Percentiles rank a stretch among this genome's conserved stretches.
Conservation (phyloP, 495 filamentous ascomycete genomes). For the Sporormia fimetaria region DNA sequence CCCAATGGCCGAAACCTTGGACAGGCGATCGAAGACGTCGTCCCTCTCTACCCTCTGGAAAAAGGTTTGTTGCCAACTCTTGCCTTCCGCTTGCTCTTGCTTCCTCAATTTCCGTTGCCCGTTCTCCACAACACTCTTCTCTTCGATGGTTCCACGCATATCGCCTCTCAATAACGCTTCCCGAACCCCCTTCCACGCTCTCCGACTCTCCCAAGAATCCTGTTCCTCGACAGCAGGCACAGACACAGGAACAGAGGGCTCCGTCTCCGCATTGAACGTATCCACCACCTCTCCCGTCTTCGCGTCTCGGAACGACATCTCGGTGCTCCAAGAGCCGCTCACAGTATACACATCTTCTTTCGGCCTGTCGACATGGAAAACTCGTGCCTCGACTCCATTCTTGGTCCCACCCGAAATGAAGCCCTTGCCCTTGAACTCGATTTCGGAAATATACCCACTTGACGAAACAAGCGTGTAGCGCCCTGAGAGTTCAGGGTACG, state of each 20-base stretch:
- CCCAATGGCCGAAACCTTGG: background rate
- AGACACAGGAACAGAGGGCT: background rate
- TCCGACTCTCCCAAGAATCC: conserved; percentile 14
- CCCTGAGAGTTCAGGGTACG: conserved; percentile 31
- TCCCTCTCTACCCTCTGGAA: conserved; percentile 3
- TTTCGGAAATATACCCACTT: conserved; percentile 3
- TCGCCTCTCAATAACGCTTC: conserved; percentile 4
- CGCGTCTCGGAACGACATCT: conserved; percentile 6
- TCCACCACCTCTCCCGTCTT: conserved; percentile 6
- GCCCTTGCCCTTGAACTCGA: conserved; percentile 15
- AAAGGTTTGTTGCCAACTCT: conserved; percentile 11
- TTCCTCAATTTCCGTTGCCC: conserved; percentile 14
- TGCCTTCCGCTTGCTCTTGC: conserved; percentile 5
- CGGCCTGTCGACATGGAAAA: background rate
- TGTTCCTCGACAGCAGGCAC: conserved; percentile 2
- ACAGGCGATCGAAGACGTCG: conserved; percentile 8
- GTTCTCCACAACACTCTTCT: conserved; percentile 12
- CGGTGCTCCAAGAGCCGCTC: conserved; percentile 8
- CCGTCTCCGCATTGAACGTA: conserved; percentile 1
- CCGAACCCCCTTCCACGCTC: conserved; percentile 5
- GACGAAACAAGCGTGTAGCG: conserved; percentile 3
- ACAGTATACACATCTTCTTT: conserved; percentile 5
- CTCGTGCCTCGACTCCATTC: conserved; percentile 5
- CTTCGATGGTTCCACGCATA: conserved; percentile 12
- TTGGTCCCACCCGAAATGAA: conserved; percentile 4